Conservation (phyloP, 768 basidiomycete species). For the Sporobolomyces roseus region DNA sequence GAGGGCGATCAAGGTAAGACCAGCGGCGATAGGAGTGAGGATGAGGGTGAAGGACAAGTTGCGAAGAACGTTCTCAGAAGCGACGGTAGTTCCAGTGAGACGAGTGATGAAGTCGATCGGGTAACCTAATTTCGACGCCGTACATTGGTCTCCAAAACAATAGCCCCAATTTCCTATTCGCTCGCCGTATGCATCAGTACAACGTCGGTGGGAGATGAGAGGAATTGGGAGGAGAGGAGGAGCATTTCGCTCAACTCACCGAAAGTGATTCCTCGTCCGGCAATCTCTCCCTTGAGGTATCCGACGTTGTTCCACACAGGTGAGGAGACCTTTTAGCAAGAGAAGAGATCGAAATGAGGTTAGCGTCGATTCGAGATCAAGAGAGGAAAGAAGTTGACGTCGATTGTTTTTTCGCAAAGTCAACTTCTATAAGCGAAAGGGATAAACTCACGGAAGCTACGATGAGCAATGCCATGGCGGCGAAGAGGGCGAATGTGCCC, state of each 20-base stretch:
- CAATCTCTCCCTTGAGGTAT: slow-evolving; percentile 8
- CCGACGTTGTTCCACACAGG: slow-evolving; percentile 35
- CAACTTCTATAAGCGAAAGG: not conserved
- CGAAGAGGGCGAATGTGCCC: slow-evolving; percentile 25
- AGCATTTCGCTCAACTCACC: too few relatives aligned
- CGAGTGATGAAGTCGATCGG: not conserved
- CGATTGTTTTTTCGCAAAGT: too few relatives aligned
- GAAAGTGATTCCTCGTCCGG: slow-evolving; percentile 5
- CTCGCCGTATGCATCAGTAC: too few relatives aligned
- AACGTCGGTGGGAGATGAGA: too few relatives aligned
- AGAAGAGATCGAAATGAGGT: not conserved
- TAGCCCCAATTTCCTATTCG: slow-evolving; percentile 40
- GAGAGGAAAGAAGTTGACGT: too few relatives aligned
- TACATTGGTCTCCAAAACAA: not conserved
- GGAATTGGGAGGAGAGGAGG: too few relatives aligned
- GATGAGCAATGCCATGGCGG: slow-evolving; percentile 29
- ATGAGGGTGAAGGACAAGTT: slow-evolving; percentile 46
- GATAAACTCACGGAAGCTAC: slow-evolving; percentile 28
- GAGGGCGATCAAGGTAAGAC: slow-evolving; percentile 48
- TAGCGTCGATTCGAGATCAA: slow-evolving; percentile 3
- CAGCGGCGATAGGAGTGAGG: slow-evolving; percentile 49
- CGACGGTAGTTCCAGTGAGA: not conserved
- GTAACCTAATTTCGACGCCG: slow-evolving; percentile 17
- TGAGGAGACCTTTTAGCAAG: slow-evolving; percentile 4
- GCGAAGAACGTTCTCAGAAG: slow-evolving; percentile 8